A percentile compares a stretch with the other conserved stretches of the same genome.
Conservation (phyloP, 2,329 filamentous ascomycete genomes). For the Bipolaris zeicola region DNA sequence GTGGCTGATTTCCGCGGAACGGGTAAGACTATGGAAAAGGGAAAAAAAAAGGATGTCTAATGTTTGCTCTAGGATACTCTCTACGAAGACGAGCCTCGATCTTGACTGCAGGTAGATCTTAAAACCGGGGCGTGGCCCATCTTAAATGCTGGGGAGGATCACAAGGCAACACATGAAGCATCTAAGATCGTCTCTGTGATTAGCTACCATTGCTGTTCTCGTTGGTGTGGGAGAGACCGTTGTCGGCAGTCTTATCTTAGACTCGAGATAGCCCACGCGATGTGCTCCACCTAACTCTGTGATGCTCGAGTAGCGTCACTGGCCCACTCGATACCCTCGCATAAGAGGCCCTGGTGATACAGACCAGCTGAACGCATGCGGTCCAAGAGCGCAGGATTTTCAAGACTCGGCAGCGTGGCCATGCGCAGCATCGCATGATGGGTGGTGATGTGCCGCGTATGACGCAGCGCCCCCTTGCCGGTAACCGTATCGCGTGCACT, state of each 20-base stretch:
- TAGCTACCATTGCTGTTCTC: slow-evolving; percentile 1
- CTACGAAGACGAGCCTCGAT: not conserved
- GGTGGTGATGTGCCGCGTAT: slow-evolving; percentile 17
- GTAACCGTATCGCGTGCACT: slow-evolving; percentile 21
- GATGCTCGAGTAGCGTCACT: slow-evolving; percentile 9
- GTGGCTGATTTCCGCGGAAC: slow-evolving; percentile 8
- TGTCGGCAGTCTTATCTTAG: slow-evolving; percentile 30
- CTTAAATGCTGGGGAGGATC: slow-evolving; percentile 13
- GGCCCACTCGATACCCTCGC: slow-evolving; percentile 1
- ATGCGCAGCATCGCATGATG: slow-evolving; percentile 2
- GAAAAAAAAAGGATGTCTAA: not conserved
- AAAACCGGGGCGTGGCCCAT: slow-evolving; percentile 13
- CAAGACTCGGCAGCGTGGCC: slow-evolving; percentile 8
- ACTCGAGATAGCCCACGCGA: slow-evolving; percentile 20
- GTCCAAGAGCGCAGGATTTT: not conserved
- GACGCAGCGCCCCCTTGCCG: slow-evolving; percentile 16
- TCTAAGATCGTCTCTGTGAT: slow-evolving; percentile 5
- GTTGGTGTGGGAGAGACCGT: slow-evolving; percentile 25
- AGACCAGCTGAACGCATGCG: not conserved
- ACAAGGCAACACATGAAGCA: slow-evolving; percentile 3
- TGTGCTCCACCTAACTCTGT: slow-evolving; percentile 11
- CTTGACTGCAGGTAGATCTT: not conserved
- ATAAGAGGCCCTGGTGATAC: slow-evolving; percentile 10
- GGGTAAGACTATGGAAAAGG: not conserved
- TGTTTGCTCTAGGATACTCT: not conserved